Evolutionary conservation across 257 asterid species (phyloP), one percentile per base, ranked within the genome.

Genomic region (Scutellaria barbata): DNA sequence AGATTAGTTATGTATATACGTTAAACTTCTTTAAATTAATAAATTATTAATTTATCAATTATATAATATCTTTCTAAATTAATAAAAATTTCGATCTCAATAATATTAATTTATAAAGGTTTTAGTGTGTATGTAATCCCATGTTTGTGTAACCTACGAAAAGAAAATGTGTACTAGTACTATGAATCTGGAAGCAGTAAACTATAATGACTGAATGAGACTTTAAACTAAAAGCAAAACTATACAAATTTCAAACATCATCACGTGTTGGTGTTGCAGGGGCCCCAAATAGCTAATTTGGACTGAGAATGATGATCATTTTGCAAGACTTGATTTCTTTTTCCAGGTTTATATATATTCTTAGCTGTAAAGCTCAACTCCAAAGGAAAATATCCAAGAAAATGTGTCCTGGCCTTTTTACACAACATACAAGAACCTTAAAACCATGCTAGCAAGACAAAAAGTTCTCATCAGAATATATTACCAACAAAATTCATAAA

Each of bases 401-500:
- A 45, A 20, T 57, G n/a, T 6, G 40, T n/a, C n/a, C n/a, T n/a
- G n/a, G 14, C n/a, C 56, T 37, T 7, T 13, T 54, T 41, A 50
- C 53, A 30, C 42, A 54, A 46, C 60, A 54, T 65, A 48, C 17
- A 16, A 60, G 18, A 33, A 30, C 43, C 30, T 16, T 13, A 63
- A 42, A 51, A 69, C 7, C 39, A 74, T 33, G 62, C n/a, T 48
- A 8, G 10, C 7, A 35, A 47, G 72, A 20, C 52, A 73, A 68
- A 22, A 22, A 1, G 25, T 22, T 46, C 62, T 40, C 58, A 39
- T 50, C 69, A 0, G 25, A 22, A 66, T 52, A 63, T 58, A 17
- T 43, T 65, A 53, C 76, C 68, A 37, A 37, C 60, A 63, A 65
- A 73, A 42, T 67, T 45, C 73, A 54, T 68, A 68, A 54, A 41